Conservation (phyloP, 805 yeast species). For the Pichia exigua region DNA sequence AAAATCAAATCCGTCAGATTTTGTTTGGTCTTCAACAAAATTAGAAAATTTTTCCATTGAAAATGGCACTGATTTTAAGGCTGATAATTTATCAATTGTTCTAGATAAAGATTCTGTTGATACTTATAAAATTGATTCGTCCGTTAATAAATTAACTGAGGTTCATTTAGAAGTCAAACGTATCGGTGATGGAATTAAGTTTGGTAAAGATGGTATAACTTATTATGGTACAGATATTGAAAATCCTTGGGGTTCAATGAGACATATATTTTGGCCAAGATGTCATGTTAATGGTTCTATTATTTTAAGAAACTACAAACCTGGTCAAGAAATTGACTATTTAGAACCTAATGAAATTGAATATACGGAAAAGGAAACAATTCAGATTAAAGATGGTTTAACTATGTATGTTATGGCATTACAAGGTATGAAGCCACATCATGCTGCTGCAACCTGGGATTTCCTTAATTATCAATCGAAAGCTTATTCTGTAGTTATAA, state of each 20-base stretch:
- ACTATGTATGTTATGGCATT: constrained; percentile 92
- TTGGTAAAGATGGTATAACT: constrained; percentile 83
- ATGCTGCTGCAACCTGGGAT: constrained; percentile 97
- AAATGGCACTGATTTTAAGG: constrained; percentile 67
- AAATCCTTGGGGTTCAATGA: constrained; percentile 96
- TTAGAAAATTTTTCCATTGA: constrained; percentile 68
- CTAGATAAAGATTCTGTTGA: constrained; percentile 39
- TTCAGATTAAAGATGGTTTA: constrained; percentile 32
- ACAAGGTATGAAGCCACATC: constrained; percentile 99
- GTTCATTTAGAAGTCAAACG: constrained; percentile 62
- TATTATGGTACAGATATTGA: constrained; percentile 75
- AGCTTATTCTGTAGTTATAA: constrained; percentile 64
- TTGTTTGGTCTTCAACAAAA: constrained; percentile 87
- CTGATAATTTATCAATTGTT: constrained; percentile 61
- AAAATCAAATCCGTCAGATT: constrained; percentile 40
- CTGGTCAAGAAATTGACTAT: constrained; percentile 14
- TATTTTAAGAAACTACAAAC: constrained; percentile 30
- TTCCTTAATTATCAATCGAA: constrained; percentile 82
- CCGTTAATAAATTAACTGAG: constrained; percentile 58
- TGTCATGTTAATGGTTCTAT: constrained; percentile 63
- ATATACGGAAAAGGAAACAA: constrained; percentile 2
- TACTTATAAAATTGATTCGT: constrained; percentile 48
- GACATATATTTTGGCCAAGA: constrained; percentile 96
- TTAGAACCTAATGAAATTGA: constrained; percentile 11
- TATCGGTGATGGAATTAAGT: constrained; percentile 73